Percentiles rank a stretch among this genome's conserved stretches.
phyloP scores from a whole-genome alignment of 2,329 filamentous ascomycete species.

The Cladosporium colombiae region DNA sequence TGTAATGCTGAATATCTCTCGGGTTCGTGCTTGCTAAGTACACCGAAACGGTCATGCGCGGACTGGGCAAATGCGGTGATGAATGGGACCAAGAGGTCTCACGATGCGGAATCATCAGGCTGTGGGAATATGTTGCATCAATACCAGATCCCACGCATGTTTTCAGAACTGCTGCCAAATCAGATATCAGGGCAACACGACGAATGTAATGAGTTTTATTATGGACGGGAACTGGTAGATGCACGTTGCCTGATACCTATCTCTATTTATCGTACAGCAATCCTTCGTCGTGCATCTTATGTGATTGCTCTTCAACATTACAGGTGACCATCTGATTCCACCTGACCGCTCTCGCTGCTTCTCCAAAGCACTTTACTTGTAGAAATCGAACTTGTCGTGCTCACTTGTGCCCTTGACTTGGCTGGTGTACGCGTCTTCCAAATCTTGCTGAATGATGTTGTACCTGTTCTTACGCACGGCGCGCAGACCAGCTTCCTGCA shows the following conservation, averaged over 20 bases:
- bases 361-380: constrained; percentile 61
- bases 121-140: too few relatives aligned
- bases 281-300: neutral
- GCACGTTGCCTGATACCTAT: neutral
- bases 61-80: neutral
- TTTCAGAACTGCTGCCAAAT: neutral
- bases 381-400: constrained; percentile 83
- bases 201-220: neutral
- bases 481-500: constrained; percentile 95
- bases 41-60: too few relatives aligned
- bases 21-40: too few relatives aligned
- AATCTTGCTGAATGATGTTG: constrained; percentile 96
- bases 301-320: neutral
- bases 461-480: constrained; percentile 97
- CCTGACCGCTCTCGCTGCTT: neutral
- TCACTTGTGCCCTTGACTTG: constrained; percentile 86
- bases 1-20: neutral
- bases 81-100: neutral
- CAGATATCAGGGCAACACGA: neutral
- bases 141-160: neutral
- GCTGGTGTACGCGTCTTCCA: constrained; percentile 95
- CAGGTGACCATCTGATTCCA: neutral
- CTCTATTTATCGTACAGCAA: constrained; percentile 19
- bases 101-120: neutral
- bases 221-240: neutral